phyloP scores from a whole-genome alignment of 116 monocot genomes.

The Dioscorea cayenensis region DNA sequence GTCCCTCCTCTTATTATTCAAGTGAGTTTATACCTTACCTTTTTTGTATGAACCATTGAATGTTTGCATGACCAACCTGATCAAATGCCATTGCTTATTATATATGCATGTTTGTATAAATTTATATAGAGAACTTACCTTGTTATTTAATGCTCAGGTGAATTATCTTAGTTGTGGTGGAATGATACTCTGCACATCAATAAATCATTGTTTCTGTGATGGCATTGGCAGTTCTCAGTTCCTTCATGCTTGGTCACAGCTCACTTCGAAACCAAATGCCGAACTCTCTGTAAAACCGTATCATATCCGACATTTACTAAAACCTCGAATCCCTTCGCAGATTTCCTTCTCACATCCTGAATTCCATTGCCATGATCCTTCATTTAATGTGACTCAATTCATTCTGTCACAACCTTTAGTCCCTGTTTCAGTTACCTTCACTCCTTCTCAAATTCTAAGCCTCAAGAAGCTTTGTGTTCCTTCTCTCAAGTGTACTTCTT shows the following conservation, averaged over 20 bases:
- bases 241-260: slow-evolving; percentile 68
- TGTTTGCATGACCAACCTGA: too few relatives aligned
- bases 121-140: background rate
- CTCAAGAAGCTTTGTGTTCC: slow-evolving; percentile 66
- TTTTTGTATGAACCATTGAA: background rate
- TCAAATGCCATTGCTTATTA: too few relatives aligned
- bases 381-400: slow-evolving; percentile 17
- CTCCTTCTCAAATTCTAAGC: slow-evolving; percentile 42
- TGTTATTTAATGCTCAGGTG: slow-evolving; percentile 24
- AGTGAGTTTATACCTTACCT: slow-evolving; percentile 12
- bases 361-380: slow-evolving; percentile 12
- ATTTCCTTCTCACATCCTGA: slow-evolving; percentile 42
- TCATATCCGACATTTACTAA: slow-evolving; percentile 52
- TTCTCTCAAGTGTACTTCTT: slow-evolving; percentile 86
- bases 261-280: slow-evolving; percentile 19
- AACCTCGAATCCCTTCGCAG: slow-evolving; percentile 33
- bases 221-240: slow-evolving; percentile 71
- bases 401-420: slow-evolving; percentile 56
- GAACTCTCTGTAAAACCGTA: slow-evolving; percentile 24
- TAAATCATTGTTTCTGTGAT: slow-evolving; percentile 80
- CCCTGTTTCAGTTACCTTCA: slow-evolving; percentile 66
- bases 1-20: slow-evolving; percentile 82
- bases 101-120: too few relatives aligned
- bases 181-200: slow-evolving; percentile 71
- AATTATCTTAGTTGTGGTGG: slow-evolving; percentile 82